phyloP scores from a whole-genome alignment of 805 yeast genomes.

The Candida gorgasii region DNA sequence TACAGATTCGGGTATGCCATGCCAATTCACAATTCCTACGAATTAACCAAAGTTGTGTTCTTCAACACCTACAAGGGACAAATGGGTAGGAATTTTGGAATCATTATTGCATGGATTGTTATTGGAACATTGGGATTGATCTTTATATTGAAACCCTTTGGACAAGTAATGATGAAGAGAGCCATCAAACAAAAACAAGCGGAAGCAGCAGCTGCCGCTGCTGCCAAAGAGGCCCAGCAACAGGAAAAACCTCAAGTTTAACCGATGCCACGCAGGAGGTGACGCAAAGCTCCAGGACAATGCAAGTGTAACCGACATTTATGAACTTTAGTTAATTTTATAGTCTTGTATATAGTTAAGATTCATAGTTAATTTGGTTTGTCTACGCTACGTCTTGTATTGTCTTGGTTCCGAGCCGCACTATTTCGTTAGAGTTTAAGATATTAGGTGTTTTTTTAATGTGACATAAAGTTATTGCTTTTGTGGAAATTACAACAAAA shows the following conservation, averaged over 20 bases:
- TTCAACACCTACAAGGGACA: slow-evolving; percentile 56
- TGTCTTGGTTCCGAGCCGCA: too few relatives aligned
- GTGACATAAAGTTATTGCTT: too few relatives aligned
- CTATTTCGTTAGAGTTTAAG: too few relatives aligned
- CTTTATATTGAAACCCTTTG: slow-evolving; percentile 44
- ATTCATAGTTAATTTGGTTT: neutral
- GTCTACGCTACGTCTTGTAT: too few relatives aligned
- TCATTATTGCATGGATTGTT: slow-evolving; percentile 61
- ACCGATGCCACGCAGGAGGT: neutral
- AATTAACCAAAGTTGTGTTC: slow-evolving; percentile 58
- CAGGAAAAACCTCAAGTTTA: slow-evolving; percentile 1
- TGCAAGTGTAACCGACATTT: neutral
- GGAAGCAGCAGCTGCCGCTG: slow-evolving; percentile 11
- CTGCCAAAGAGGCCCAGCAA: too few relatives aligned
- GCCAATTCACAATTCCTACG: slow-evolving; percentile 69
- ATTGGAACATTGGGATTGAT: slow-evolving; percentile 48
- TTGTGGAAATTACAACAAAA: too few relatives aligned
- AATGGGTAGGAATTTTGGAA: slow-evolving; percentile 61
- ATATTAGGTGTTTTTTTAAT: too few relatives aligned
- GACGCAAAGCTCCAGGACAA: too few relatives aligned
- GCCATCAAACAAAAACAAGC: slow-evolving; percentile 22
- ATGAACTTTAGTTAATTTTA: neutral
- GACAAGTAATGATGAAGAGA: slow-evolving; percentile 30
- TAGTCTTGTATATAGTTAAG: neutral
- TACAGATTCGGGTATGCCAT: slow-evolving; percentile 66